Evolutionary conservation across 169 alveolate genomes (phyloP), one percentile per base, ranked within the genome.

Genomic region (Plasmodium gaboni): DNA sequence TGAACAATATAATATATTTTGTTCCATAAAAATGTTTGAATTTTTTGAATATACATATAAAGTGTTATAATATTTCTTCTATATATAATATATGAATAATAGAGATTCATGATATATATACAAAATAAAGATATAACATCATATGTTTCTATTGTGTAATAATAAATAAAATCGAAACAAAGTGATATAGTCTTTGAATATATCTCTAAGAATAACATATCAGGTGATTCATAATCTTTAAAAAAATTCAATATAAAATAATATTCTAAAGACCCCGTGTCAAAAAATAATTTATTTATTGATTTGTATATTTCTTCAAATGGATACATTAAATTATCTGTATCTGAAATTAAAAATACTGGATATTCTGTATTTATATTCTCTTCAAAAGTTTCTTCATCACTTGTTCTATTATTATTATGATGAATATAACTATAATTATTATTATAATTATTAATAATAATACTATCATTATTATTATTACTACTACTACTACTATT

Each of bases 221-320:
- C 91, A 3, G 53, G 83, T 15, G 22, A 68, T 32, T 83, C 91
- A 42, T 69, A 53, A 72, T 83, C 65, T n/a, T 55, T 85, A 53
- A 89, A 94, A 59, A 94, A 94, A 28, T 65, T 74, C 13, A 61
- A 61, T 4, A 92, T 57, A 74, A 94, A 92, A 9, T 63, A 32
- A 64, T 80, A 92, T 53, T 94, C 96, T 15, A 93, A 67, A 3
- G 95, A 61, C 0, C 94, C 93, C 1, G 95, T 94, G 61, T 94
- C 96, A 17, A 89, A 63, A 53, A 94, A 60, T 48, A 94, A 78
- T 68, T 94, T 94, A 5, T 72, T 89, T 24, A 88, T 78, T 15
- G 95, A 94, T 64, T 90, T 94, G 64, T 92, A 60, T 10, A 94
- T 92, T 13, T 65, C 69, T 72, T 94, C 96, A 38, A 88, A 64